These are phyloP conservation scores for Spathaspora hagerdaliae DNA, from an alignment of 805 yeast genomes.

Conservation along the genomic window DNA sequence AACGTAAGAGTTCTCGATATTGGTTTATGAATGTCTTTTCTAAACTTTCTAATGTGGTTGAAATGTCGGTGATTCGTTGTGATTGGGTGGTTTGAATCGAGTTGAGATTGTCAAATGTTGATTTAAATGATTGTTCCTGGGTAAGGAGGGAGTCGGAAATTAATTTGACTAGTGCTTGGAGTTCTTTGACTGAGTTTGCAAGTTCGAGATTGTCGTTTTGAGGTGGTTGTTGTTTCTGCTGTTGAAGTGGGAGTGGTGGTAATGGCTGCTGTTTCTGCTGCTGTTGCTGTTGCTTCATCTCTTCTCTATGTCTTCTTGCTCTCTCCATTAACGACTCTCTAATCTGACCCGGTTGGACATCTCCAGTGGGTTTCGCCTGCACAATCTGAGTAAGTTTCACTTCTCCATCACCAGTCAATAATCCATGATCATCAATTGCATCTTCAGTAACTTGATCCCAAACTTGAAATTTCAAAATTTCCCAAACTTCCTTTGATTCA, in stretches of 20 bases:
- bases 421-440: constrained; percentile 55
- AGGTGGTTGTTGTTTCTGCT: background rate
- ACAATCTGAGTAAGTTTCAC: constrained; percentile 33
- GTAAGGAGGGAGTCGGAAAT: background rate
- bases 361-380: background rate
- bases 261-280: background rate
- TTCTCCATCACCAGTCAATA: constrained; percentile 36
- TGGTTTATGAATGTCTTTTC: constrained; percentile 25
- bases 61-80: constrained; percentile 5
- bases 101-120: constrained; percentile 14
- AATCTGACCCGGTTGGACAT: constrained; percentile 4
- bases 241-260: background rate
- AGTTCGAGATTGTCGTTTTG: background rate
- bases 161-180: constrained; percentile 1
- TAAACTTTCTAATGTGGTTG: constrained; percentile 18
- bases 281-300: constrained; percentile 7
- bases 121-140: constrained; percentile 5
- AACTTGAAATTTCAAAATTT: constrained; percentile 54
- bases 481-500: constrained; percentile 53
- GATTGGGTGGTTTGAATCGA: background rate
- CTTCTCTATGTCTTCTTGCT: constrained; percentile 20
- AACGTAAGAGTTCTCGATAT: constrained; percentile 26
- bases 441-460: constrained; percentile 53
- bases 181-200: constrained; percentile 3
- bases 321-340: constrained; percentile 38